phyloP scores from a whole-genome alignment of 495 filamentous ascomycete genomes.

The Rhypophila decipiens region DNA sequence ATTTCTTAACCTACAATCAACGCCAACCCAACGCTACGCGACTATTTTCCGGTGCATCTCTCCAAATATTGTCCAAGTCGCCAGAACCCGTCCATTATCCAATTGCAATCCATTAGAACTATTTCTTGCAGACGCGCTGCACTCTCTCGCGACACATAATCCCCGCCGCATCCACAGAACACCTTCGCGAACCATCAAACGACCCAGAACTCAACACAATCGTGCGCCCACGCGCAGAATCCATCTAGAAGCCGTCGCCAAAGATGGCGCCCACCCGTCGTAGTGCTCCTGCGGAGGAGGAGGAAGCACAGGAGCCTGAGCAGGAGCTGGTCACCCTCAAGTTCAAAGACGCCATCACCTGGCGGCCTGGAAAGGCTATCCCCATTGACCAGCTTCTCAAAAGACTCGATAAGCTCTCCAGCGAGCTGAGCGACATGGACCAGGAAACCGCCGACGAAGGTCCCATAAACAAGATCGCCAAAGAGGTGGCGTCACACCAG shows the following conservation, averaged over 20 bases:
- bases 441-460: constrained; percentile 79
- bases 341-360: constrained; percentile 85
- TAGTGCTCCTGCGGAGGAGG: constrained; percentile 21
- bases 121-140: too few relatives aligned
- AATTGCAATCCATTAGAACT: too few relatives aligned
- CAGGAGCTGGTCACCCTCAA: constrained; percentile 37
- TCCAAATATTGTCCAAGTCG: too few relatives aligned
- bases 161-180: too few relatives aligned
- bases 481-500: constrained; percentile 77
- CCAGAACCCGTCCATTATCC: too few relatives aligned
- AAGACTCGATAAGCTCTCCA: constrained; percentile 70
- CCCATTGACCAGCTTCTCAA: constrained; percentile 72
- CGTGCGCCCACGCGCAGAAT: background rate
- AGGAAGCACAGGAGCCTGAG: constrained; percentile 22
- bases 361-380: constrained; percentile 88
- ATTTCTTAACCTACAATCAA: too few relatives aligned
- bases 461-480: constrained; percentile 77
- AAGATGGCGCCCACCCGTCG: constrained; percentile 31
- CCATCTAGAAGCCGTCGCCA: constrained; percentile 4
- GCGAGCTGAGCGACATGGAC: constrained; percentile 79
- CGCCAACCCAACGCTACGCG: too few relatives aligned
- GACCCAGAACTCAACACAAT: background rate
- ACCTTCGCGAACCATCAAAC: too few relatives aligned
- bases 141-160: too few relatives aligned
- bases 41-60: too few relatives aligned